phyloP scores from a whole-genome alignment of 305 asterid species.

The Fraxinus sp. region DNA sequence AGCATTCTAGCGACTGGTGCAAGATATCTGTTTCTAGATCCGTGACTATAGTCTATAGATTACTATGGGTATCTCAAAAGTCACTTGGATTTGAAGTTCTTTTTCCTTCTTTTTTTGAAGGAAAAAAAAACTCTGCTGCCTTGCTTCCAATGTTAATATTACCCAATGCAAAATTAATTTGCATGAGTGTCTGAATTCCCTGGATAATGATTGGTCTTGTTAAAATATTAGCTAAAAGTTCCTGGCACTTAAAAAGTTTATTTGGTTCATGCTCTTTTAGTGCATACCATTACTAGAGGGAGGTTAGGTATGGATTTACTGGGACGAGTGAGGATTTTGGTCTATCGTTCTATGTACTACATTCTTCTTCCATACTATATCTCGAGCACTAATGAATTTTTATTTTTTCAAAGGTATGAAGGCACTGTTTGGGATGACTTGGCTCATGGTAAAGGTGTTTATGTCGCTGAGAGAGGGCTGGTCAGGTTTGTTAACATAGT shows the following conservation, averaged over 20 bases:
- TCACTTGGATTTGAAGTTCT: not conserved
- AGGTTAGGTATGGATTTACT: not conserved
- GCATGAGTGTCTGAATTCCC: not conserved
- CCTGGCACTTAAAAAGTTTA: not conserved
- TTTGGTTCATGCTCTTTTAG: not conserved
- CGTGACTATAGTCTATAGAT: not conserved
- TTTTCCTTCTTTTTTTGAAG: not conserved
- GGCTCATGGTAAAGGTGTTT: conserved; percentile 98
- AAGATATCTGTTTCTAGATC: not conserved
- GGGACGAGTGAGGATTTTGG: conserved; percentile 1
- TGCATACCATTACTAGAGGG: not conserved
- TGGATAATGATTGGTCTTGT: not conserved
- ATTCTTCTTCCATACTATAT: conserved; percentile 8
- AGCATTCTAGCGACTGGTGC: not conserved
- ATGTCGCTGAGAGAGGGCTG: conserved; percentile 73
- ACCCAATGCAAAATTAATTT: not conserved
- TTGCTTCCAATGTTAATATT: not conserved
- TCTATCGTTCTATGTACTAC: not conserved
- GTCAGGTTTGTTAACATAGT: conserved; percentile 63
- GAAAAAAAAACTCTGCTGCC: not conserved
- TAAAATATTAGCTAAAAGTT: not conserved
- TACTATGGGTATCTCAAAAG: not conserved
- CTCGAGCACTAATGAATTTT: conserved; percentile 19
- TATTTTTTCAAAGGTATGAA: conserved; percentile 60
- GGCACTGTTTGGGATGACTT: conserved; percentile 99